Conservation (phyloP, 1,139 yeast species). For the Hyphopichia wangnamkhiaoensis region DNA sequence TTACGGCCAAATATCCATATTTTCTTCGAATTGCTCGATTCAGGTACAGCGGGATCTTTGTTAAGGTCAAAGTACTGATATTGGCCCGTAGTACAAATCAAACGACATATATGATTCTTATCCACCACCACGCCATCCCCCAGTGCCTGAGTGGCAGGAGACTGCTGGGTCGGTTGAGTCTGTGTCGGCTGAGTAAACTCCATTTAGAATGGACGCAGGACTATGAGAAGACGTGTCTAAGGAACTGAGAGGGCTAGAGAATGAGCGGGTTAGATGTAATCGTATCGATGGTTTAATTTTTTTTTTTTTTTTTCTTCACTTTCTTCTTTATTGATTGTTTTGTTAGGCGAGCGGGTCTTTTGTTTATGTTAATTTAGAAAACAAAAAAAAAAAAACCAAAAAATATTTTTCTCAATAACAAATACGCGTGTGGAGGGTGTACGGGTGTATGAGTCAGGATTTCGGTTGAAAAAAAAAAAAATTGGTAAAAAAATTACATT, state of each 20-base stretch:
- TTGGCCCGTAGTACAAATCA: conserved; percentile 73
- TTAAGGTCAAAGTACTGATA: conserved; percentile 44
- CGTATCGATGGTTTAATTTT: not conserved
- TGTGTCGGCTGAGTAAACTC: conserved; percentile 52
- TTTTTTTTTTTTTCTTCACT: not conserved
- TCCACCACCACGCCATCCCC: conserved; percentile 21
- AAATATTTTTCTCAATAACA: no score
- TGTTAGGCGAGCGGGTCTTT: no score
- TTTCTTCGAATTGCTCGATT: conserved; percentile 28
- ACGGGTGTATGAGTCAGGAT: no score
- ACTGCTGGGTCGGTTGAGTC: conserved; percentile 69
- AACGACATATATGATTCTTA: conserved; percentile 37
- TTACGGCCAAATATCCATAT: conserved; percentile 83
- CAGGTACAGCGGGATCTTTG: conserved; percentile 25
- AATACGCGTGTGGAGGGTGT: no score
- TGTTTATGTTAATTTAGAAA: no score
- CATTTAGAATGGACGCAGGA: conserved; percentile 13
- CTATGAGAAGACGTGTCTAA: not conserved
- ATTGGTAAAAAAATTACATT: no score
- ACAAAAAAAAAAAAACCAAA: no score
- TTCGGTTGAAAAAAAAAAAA: no score
- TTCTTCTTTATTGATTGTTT: no score
- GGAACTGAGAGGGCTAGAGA: not conserved
- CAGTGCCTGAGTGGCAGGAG: conserved; percentile 37
- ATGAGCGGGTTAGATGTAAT: not conserved